Base-by-base conservation (phyloP, 208 protist genomes). In the Trypanosoma cruzi region DNA sequence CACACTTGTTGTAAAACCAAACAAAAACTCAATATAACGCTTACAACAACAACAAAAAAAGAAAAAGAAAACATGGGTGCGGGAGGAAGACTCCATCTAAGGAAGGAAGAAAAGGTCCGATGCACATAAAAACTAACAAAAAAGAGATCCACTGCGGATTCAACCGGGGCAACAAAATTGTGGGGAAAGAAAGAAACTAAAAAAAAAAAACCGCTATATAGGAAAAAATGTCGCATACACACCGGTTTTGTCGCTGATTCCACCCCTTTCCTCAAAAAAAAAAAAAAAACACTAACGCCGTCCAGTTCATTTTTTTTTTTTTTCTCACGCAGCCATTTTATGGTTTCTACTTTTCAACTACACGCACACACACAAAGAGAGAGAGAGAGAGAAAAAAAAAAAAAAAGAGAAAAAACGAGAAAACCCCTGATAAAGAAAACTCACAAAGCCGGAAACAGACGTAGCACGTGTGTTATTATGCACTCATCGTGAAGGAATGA, bases 401-500 rank as follows among this genome's bases (percentile, higher is more conserved):
- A 46, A 22, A 55, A 22, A n/a, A 59, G 13, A 68, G 10, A 37
- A 46, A 68, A 59, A 49, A 0, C 34, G 4, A 26, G 52, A 52
- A 59, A 46, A n/a, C n/a, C n/a, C n/a, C n/a, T n/a, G n/a, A n/a
- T 28, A 53, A 62, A 48, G 14, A 64, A 64, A 37, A 64, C 14
- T 22, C 8, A 36, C 50, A 64, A 26, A 64, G 28, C 49, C 28
- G 32, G 53, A 59, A 68, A 58, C 8, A 58, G 24, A 28, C 32
- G 36, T 53, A 28, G 24, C 1, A 46, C 4, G 18, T 13, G n/a
- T 40, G 24, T 3, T 48, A 24, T 10, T 32, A 0, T 7, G n/a
- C n/a, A 7, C 20, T 65, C 46, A 75, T 6, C 56, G 63, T 24
- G 28, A 31, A 48, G 84, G 88, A 54, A 89, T 85, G 62, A 92